A percentile compares a stretch with the other conserved stretches of the same genome.
phyloP scores from a whole-genome alignment of 345 rosid species.

The Kandelia obovata region DNA sequence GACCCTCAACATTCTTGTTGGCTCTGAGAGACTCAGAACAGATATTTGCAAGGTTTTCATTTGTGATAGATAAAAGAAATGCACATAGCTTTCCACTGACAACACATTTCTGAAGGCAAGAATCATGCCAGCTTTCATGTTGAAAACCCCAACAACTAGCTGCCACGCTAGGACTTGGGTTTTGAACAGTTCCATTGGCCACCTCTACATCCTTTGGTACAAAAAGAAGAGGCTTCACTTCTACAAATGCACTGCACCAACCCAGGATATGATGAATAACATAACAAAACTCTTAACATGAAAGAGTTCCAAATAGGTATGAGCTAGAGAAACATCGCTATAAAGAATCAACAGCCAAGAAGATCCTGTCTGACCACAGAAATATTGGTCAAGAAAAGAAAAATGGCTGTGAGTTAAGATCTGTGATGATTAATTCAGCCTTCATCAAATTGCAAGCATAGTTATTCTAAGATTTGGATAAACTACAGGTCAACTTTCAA shows the following conservation, averaged over 20 bases:
- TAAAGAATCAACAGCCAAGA: too few species aligned
- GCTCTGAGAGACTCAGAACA: conserved; percentile 27
- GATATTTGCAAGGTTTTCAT: conserved; percentile 40
- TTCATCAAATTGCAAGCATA: too few species aligned
- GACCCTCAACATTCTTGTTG: conserved; percentile 14
- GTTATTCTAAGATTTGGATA: too few species aligned
- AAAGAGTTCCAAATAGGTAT: background rate
- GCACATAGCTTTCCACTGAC: conserved; percentile 61
- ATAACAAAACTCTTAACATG: background rate
- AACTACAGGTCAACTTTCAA: too few species aligned
- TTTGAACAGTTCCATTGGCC: conserved; percentile 23
- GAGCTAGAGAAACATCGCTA: background rate
- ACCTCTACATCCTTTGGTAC: conserved; percentile 44
- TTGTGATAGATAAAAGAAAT: conserved; percentile 52
- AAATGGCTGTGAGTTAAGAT: too few species aligned
- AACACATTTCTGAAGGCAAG: conserved; percentile 67
- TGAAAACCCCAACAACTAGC: conserved; percentile 48
- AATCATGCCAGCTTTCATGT: conserved; percentile 76
- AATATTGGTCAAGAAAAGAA: too few species aligned
- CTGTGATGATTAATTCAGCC: too few species aligned
- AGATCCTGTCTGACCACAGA: too few species aligned
- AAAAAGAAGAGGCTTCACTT: conserved; percentile 80
- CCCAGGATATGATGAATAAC: conserved; percentile 7
- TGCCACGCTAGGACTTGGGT: conserved; percentile 18
- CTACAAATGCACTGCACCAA: conserved; percentile 73